Percentiles rank a stretch among this genome's conserved stretches.
These are phyloP conservation scores for Saitozyma sp. DNA, from an alignment of 768 basidiomycete genomes.

Conservation along the genomic window DNA sequence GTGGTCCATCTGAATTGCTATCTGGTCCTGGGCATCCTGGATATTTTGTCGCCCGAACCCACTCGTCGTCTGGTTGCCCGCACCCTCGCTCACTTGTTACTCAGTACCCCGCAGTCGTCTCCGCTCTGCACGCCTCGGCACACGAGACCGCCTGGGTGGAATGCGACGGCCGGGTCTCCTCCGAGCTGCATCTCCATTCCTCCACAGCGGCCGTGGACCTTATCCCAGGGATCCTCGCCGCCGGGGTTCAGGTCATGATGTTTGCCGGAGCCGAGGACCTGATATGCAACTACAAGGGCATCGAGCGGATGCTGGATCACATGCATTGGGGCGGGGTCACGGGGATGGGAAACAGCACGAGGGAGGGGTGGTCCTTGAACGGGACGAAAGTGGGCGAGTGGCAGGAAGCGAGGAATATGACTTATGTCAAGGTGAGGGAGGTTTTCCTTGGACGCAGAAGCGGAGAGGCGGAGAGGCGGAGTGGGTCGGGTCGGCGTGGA, in stretches of 20 bases:
- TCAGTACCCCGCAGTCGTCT: constrained; percentile 77
- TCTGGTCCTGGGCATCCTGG: too few species aligned
- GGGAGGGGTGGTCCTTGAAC: constrained; percentile 61
- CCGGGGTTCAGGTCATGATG: constrained; percentile 74
- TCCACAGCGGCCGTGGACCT: constrained; percentile 72
- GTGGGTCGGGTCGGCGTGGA: too few species aligned
- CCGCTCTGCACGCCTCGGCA: constrained; percentile 74
- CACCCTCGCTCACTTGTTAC: neutral
- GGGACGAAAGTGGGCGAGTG: constrained; percentile 81
- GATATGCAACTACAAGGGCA: constrained; percentile 92
- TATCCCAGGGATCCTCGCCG: constrained; percentile 73
- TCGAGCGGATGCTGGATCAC: constrained; percentile 77
- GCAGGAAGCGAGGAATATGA: constrained; percentile 83
- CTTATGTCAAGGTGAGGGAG: constrained; percentile 76
- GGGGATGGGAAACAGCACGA: constrained; percentile 73
- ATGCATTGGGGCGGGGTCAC: constrained; percentile 82
- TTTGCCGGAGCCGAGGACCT: constrained; percentile 95
- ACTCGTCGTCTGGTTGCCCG: too few species aligned
- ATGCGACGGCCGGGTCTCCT: constrained; percentile 69
- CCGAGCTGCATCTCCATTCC: constrained; percentile 60
- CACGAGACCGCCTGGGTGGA: constrained; percentile 84
- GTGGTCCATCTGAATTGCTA: too few species aligned
- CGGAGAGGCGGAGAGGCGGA: too few species aligned
- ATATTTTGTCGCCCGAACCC: too few species aligned
- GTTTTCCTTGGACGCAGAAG: neutral